phyloP scores from a whole-genome alignment of 495 filamentous ascomycete species.

The Neurospora sp. region DNA sequence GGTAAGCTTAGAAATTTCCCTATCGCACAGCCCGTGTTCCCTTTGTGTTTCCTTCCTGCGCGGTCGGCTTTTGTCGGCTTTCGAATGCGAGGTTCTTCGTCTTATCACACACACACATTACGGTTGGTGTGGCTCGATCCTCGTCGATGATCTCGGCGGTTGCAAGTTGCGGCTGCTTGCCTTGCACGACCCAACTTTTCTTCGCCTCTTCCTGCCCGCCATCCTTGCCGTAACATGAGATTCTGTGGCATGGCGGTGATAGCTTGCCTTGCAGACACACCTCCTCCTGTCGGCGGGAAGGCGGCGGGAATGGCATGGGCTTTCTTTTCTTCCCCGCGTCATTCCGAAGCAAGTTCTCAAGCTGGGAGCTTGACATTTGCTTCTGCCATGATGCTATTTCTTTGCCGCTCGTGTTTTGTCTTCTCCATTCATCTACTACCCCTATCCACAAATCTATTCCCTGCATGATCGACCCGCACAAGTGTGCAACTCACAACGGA shows the following conservation, averaged over 20 bases:
- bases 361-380: not conserved
- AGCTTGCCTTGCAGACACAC: not conserved
- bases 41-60: slow-evolving; percentile 8
- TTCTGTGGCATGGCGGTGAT: not conserved
- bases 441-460: not conserved
- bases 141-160: not conserved
- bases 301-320: not conserved
- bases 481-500: not conserved
- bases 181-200: slow-evolving; percentile 4
- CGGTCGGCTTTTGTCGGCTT: slow-evolving; percentile 29
- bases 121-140: not conserved
- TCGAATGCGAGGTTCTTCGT: not conserved
- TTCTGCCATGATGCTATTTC: not conserved
- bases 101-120: not conserved
- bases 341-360: not conserved
- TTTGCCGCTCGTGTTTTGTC: not conserved
- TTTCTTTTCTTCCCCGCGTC: not conserved
- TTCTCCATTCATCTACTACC: not conserved
- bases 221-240: not conserved
- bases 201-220: not conserved
- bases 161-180: not conserved
- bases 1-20: slow-evolving; percentile 44
- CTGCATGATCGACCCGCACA: not conserved
- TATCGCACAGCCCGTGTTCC: slow-evolving; percentile 1
- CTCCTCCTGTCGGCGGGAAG: not conserved